A percentile compares a stretch with the other conserved stretches of the same genome.
phyloP scores from a whole-genome alignment of 257 asterid species.

The Nicotiana noctiflora region DNA sequence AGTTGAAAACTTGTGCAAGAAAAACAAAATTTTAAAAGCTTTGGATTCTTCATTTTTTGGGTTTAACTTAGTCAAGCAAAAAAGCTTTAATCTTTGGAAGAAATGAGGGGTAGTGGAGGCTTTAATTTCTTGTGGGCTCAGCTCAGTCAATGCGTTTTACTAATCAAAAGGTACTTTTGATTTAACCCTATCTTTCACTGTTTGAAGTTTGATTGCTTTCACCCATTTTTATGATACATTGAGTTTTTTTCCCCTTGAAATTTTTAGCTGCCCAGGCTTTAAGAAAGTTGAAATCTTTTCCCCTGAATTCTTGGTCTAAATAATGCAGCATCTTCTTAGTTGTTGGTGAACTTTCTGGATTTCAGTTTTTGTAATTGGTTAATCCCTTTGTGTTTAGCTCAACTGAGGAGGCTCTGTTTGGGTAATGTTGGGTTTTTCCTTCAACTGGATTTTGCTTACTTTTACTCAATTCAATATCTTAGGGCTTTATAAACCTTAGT shows the following conservation, averaged over 20 bases:
- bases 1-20: not conserved
- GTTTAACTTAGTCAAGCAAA: constrained; percentile 18
- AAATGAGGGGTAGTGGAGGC: constrained; percentile 37
- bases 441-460: constrained; percentile 16
- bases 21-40: constrained; percentile 15
- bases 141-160: constrained; percentile 42
- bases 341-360: constrained; percentile 23
- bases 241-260: constrained; percentile 17
- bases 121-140: constrained; percentile 52
- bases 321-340: constrained; percentile 36
- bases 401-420: constrained; percentile 12
- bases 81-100: constrained; percentile 20
- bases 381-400: not conserved
- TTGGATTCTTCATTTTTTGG: constrained; percentile 49
- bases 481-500: constrained; percentile 10
- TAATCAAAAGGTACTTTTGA: constrained; percentile 40
- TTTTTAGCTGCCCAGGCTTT: constrained; percentile 16
- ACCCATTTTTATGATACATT: constrained; percentile 21
- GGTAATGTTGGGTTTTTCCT: constrained; percentile 12
- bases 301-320: constrained; percentile 19
- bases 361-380: constrained; percentile 13
- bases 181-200: constrained; percentile 15
- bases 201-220: constrained; percentile 22
- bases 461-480: not conserved
- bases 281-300: constrained; percentile 39